Evolutionary conservation across 2,329 filamentous ascomycete species (phyloP).

Genomic region (Botrytis cinerea): DNA sequence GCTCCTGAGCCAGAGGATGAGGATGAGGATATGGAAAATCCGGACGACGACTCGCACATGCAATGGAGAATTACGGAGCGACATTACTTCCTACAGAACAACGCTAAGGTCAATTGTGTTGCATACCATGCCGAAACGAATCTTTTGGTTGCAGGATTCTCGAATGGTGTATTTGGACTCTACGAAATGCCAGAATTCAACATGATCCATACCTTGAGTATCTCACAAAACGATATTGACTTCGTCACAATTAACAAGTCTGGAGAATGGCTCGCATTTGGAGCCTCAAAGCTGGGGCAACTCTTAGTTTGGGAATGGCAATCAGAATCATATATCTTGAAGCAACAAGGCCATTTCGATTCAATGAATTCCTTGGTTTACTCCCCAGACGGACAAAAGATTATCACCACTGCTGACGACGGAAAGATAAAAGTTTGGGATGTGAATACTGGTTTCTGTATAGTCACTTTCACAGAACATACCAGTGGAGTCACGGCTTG

Average conservation of each 20-base stretch:
- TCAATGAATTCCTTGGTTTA: slow-evolving; percentile 92
- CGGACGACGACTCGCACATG: slow-evolving; percentile 65
- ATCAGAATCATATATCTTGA: slow-evolving; percentile 96
- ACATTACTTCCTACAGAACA: slow-evolving; percentile 92
- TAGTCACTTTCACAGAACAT: slow-evolving; percentile 97
- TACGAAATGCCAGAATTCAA: slow-evolving; percentile 97
- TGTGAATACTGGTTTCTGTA: slow-evolving; percentile 91
- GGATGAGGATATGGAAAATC: slow-evolving; percentile 61
- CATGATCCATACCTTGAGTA: slow-evolving; percentile 87
- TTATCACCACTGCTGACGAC: slow-evolving; percentile 93
- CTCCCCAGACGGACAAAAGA: slow-evolving; percentile 87
- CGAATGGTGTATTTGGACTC: slow-evolving; percentile 87
- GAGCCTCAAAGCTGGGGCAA: slow-evolving; percentile 91
- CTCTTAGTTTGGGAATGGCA: slow-evolving; percentile 99
- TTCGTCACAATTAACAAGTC: slow-evolving; percentile 91
- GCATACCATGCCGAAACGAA: slow-evolving; percentile 84
- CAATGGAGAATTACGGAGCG: slow-evolving; percentile 90
- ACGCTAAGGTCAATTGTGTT: slow-evolving; percentile 85
- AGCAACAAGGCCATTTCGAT: slow-evolving; percentile 97
- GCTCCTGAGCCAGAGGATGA: slow-evolving; percentile 47
- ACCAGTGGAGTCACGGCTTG: slow-evolving; percentile 91
- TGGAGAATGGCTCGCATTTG: slow-evolving; percentile 96
- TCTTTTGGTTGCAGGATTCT: slow-evolving; percentile 95
- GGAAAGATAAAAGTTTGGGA: slow-evolving; percentile 99
- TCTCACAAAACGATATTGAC: slow-evolving; percentile 96